Evolutionary conservation across 225 moss, liverwort and hornwort genomes (phyloP).

Genomic region (Pseudoscleropodium purum): DNA sequence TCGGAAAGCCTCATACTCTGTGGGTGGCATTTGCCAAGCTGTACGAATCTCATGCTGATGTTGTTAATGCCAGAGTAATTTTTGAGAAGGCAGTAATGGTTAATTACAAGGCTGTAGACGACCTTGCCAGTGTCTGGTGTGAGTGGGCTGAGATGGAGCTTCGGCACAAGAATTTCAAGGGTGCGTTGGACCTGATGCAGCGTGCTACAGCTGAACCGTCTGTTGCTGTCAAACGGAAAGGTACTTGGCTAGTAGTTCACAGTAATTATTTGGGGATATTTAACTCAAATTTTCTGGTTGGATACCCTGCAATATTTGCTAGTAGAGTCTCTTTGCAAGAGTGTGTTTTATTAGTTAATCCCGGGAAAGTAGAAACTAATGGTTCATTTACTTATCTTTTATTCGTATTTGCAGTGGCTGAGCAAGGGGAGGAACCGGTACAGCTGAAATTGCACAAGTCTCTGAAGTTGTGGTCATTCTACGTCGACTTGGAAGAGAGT

Average conservation of each 20-base stretch:
- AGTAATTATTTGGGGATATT: neutral
- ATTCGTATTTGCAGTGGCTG: constrained; percentile 47
- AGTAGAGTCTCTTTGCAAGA: neutral
- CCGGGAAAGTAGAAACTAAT: neutral
- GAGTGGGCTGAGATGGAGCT: constrained; percentile 99
- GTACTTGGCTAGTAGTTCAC: constrained; percentile 11
- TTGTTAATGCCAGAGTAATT: constrained; percentile 76
- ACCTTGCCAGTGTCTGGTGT: constrained; percentile 97
- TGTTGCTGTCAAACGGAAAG: constrained; percentile 62
- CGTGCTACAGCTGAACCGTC: constrained; percentile 90
- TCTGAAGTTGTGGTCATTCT: constrained; percentile 89
- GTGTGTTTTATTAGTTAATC: neutral
- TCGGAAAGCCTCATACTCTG: constrained; percentile 86
- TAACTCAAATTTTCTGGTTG: neutral
- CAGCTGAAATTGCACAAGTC: constrained; percentile 81
- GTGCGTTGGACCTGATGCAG: constrained; percentile 78
- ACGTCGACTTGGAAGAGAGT: constrained; percentile 93
- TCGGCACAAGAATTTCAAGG: constrained; percentile 78
- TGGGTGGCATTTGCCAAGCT: constrained; percentile 95
- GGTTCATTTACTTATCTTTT: neutral
- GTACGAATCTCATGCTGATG: constrained; percentile 70
- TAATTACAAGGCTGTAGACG: constrained; percentile 84
- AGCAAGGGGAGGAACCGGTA: constrained; percentile 77
- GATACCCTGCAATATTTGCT: neutral
- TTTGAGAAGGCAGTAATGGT: constrained; percentile 98